Evolutionary conservation across 805 yeast species (phyloP).

Genomic region (Lipomyces starkeyi): DNA sequence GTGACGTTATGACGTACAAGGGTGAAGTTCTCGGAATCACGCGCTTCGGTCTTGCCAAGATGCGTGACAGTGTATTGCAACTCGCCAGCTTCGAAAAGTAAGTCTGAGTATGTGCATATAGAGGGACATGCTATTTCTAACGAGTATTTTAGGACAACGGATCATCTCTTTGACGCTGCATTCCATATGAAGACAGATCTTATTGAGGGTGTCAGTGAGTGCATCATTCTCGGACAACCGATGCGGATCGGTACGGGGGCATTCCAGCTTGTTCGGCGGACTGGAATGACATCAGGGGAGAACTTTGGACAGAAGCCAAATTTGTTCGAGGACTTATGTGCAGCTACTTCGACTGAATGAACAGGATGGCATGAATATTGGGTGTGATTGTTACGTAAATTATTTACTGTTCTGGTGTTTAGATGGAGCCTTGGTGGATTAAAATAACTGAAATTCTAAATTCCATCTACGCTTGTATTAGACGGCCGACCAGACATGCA

Average conservation of each 20-base stretch:
- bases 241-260: slow-evolving; percentile 98
- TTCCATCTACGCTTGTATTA: too few relatives aligned
- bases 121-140: neutral
- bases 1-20: slow-evolving; percentile 98
- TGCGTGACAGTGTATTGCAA: slow-evolving; percentile 97
- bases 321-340: slow-evolving; percentile 52
- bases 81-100: slow-evolving; percentile 91
- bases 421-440: neutral
- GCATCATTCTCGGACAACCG: slow-evolving; percentile 96
- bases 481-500: too few relatives aligned
- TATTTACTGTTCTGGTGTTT: neutral
- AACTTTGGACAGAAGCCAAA: slow-evolving; percentile 50
- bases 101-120: neutral
- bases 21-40: slow-evolving; percentile 99
- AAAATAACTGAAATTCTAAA: neutral
- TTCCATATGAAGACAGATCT: slow-evolving; percentile 95
- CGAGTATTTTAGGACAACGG: slow-evolving; percentile 65
- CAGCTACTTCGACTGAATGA: neutral
- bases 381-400: neutral
- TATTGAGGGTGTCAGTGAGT: slow-evolving; percentile 97
- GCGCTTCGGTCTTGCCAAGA: slow-evolving; percentile 94
- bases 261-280: slow-evolving; percentile 63
- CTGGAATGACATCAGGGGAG: slow-evolving; percentile 24
- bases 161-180: slow-evolving; percentile 97
- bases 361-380: neutral